Conservation (phyloP, 2,329 filamentous ascomycete genomes). For the Fusarium fujikuroi region DNA sequence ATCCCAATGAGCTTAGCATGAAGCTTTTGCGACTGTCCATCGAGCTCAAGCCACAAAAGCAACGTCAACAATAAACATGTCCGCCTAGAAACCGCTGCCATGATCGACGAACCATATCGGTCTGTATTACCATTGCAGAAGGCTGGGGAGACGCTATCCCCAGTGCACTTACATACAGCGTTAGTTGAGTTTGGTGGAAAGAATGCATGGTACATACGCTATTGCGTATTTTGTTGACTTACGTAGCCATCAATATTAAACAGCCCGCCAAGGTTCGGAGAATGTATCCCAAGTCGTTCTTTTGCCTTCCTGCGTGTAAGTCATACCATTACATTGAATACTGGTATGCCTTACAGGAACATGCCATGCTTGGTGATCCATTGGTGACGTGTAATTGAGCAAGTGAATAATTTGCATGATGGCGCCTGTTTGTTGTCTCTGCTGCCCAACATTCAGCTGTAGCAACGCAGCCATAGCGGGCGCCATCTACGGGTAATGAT, state of each 20-base stretch:
- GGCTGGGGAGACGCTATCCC: conserved; percentile 10
- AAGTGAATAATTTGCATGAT: conserved; percentile 13
- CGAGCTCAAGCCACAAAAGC: conserved; percentile 20
- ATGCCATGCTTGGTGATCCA: neutral
- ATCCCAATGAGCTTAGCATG: neutral
- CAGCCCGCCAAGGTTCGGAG: conserved; percentile 3
- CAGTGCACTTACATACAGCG: neutral
- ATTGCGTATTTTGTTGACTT: conserved; percentile 24
- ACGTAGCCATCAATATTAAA: neutral
- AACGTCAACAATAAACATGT: conserved; percentile 24
- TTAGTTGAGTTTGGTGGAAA: neutral
- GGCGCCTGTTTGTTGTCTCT: conserved; percentile 16
- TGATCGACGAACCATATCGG: conserved; percentile 16
- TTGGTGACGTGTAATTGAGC: neutral
- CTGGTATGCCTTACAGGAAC: neutral
- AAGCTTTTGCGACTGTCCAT: conserved; percentile 8
- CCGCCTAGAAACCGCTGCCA: conserved; percentile 20
- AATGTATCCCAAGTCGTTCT: conserved; percentile 5
- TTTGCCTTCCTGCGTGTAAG: neutral
- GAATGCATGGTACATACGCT: conserved; percentile 28
- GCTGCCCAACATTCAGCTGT: conserved; percentile 14
- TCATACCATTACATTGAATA: neutral
- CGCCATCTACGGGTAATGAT: conserved; percentile 30
- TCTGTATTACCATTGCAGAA: conserved; percentile 2
- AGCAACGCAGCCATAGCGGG: conserved; percentile 27